Percentiles rank a stretch among this genome's conserved stretches.
Evolutionary conservation across 192 early-diverging fungal species (phyloP).

Genomic region (Coemansia sp.): DNA sequence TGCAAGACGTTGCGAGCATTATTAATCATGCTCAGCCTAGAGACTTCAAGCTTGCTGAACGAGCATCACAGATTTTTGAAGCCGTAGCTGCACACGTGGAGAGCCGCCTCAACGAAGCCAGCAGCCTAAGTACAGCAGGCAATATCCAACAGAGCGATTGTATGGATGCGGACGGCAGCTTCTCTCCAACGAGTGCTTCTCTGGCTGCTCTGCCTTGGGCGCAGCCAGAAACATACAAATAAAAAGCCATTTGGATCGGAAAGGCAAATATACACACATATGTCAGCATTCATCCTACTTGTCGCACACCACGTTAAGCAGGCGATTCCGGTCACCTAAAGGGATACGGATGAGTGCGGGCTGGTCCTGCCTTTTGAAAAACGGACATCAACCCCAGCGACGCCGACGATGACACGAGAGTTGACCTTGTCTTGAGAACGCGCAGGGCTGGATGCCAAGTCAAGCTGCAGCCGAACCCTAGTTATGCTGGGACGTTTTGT

Average conservation of each 20-base stretch:
- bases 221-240: neutral
- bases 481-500: neutral
- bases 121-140: too few relatives aligned
- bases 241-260: neutral
- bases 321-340: neutral
- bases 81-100: neutral
- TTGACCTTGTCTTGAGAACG: neutral
- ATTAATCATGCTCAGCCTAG: neutral
- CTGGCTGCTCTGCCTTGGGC: neutral
- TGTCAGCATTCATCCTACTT: neutral
- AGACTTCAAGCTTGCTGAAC: neutral
- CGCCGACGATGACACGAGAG: neutral
- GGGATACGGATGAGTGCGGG: neutral
- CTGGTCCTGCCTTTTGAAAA: neutral
- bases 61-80: neutral
- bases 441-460: neutral
- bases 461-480: too few relatives aligned
- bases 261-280: too few relatives aligned
- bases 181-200: too few relatives aligned
- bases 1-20: neutral
- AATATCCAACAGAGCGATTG: too few relatives aligned
- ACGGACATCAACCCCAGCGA: neutral
- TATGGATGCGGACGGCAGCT: too few relatives aligned
- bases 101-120: neutral
- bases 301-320: neutral